Conservation (phyloP, 805 yeast genomes). For the Yamadazyma endophytica region DNA sequence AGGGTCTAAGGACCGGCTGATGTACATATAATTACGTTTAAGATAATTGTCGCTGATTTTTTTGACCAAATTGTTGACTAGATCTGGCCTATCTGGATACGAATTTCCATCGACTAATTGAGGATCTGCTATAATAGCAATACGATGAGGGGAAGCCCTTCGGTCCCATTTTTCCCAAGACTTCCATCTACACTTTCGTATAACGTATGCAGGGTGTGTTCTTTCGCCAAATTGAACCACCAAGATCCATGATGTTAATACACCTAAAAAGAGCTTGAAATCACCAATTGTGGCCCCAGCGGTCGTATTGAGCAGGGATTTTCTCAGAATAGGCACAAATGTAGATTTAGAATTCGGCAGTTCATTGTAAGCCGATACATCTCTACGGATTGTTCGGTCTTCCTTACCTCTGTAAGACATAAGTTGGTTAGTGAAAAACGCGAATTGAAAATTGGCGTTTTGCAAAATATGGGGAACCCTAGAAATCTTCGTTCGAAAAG, state of each 20-base stretch:
- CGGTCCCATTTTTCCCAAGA: slow-evolving; percentile 67
- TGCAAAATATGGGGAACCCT: no score
- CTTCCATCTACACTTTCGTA: slow-evolving; percentile 48
- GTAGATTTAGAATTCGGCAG: no score
- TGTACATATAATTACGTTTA: slow-evolving; percentile 63
- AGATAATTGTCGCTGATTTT: slow-evolving; percentile 73
- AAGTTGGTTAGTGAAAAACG: no score
- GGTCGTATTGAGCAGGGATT: no score
- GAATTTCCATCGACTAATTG: slow-evolving; percentile 88
- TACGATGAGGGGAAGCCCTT: slow-evolving; percentile 36
- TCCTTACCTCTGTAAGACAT: no score
- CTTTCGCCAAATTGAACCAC: slow-evolving; percentile 30
- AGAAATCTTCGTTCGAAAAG: no score
- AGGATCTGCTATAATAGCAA: slow-evolving; percentile 81
- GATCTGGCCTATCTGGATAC: slow-evolving; percentile 64
- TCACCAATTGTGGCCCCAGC: background rate
- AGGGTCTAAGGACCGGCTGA: slow-evolving; percentile 61
- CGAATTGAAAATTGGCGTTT: no score
- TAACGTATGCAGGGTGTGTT: slow-evolving; percentile 18
- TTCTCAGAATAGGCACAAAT: no score
- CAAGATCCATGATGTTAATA: slow-evolving; percentile 20
- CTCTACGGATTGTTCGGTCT: no score
- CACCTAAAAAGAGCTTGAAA: slow-evolving; percentile 1
- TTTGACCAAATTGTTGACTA: slow-evolving; percentile 52
- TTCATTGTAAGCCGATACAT: no score